Percentiles rank a stretch among this genome's conserved stretches.
These are phyloP conservation scores for Beta vulgaris DNA, from an alignment of 148 eudicot species.

Conservation along the genomic window DNA sequence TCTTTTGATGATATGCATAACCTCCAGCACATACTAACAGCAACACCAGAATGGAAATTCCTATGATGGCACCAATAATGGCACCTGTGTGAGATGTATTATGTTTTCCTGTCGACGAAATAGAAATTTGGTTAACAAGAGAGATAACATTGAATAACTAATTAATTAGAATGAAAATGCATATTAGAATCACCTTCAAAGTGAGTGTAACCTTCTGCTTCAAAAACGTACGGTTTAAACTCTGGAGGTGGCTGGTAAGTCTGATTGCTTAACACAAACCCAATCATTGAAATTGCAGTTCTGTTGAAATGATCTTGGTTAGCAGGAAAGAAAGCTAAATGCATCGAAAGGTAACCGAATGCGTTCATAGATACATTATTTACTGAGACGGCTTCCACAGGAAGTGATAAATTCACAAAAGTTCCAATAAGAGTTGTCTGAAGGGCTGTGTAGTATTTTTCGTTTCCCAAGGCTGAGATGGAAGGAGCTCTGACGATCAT, in stretches of 20 bases:
- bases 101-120: slow-evolving; percentile 17
- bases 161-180: slow-evolving; percentile 3
- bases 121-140: slow-evolving; percentile 6
- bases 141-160: neutral
- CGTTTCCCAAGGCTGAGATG: slow-evolving; percentile 47
- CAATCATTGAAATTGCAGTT: slow-evolving; percentile 51
- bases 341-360: slow-evolving; percentile 41
- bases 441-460: slow-evolving; percentile 32
- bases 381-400: slow-evolving; percentile 77
- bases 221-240: slow-evolving; percentile 66
- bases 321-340: slow-evolving; percentile 54
- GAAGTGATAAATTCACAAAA: slow-evolving; percentile 34
- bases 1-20: slow-evolving; percentile 52
- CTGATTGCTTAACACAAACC: slow-evolving; percentile 57
- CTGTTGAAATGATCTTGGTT: slow-evolving; percentile 44
- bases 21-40: slow-evolving; percentile 42
- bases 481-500: slow-evolving; percentile 55
- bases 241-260: slow-evolving; percentile 41
- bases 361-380: slow-evolving; percentile 37
- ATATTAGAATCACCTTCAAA: slow-evolving; percentile 38
- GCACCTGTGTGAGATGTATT: slow-evolving; percentile 38
- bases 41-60: slow-evolving; percentile 36
- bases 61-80: slow-evolving; percentile 43
- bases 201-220: slow-evolving; percentile 33
- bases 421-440: slow-evolving; percentile 26